Conservation (phyloP, 208 protist genomes). For the Trypanosoma avium region DNA sequence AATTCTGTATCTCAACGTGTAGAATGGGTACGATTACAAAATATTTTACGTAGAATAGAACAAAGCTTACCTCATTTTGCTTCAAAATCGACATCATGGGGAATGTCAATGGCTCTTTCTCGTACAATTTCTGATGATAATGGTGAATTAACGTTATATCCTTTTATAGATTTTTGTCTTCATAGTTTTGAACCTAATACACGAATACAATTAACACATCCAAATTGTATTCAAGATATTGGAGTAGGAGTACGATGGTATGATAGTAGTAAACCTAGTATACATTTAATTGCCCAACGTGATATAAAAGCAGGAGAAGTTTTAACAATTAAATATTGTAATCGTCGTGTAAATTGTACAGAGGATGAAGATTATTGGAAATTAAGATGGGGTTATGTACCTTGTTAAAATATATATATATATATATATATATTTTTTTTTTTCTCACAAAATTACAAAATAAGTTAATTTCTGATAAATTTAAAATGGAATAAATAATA, state of each 20-base stretch:
- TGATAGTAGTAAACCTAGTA: slow-evolving; percentile 35
- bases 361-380: slow-evolving; percentile 81
- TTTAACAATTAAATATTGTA: slow-evolving; percentile 63
- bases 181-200: slow-evolving; percentile 72
- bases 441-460: neutral
- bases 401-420: slow-evolving; percentile 5
- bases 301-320: slow-evolving; percentile 42
- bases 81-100: slow-evolving; percentile 73
- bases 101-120: slow-evolving; percentile 75
- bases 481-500: neutral
- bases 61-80: slow-evolving; percentile 84
- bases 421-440: neutral
- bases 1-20: slow-evolving; percentile 45
- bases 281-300: slow-evolving; percentile 53
- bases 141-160: slow-evolving; percentile 59
- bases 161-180: slow-evolving; percentile 81
- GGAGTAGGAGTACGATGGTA: slow-evolving; percentile 34
- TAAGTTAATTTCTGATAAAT: neutral
- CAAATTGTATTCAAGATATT: neutral
- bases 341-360: slow-evolving; percentile 31
- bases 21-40: slow-evolving; percentile 58
- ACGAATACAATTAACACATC: slow-evolving; percentile 1
- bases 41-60: slow-evolving; percentile 62
- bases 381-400: slow-evolving; percentile 78
- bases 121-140: slow-evolving; percentile 50